These are phyloP conservation scores for Fraxinus baroniana DNA, from an alignment of 305 asterid genomes.

Conservation along the genomic window DNA sequence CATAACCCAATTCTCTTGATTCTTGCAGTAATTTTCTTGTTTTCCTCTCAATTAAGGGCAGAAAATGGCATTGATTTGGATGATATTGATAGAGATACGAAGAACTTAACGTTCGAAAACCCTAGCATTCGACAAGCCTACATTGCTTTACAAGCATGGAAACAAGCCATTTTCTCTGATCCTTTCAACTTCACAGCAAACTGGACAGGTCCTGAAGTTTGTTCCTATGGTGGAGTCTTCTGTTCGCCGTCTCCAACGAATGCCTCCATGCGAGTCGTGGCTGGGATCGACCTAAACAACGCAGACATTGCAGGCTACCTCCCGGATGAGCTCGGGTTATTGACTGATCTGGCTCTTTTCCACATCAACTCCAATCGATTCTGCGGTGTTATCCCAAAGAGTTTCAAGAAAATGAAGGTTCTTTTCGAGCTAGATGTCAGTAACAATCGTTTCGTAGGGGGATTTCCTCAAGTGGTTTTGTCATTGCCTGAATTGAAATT, in stretches of 20 bases:
- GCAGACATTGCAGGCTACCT: conserved; percentile 74
- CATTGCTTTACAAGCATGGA: conserved; percentile 57
- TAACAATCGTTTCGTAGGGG: conserved; percentile 68
- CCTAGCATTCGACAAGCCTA: conserved; percentile 51
- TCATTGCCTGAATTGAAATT: conserved; percentile 50
- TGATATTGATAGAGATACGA: conserved; percentile 16
- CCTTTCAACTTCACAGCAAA: conserved; percentile 48
- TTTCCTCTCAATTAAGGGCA: conserved; percentile 13
- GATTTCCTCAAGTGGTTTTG: conserved; percentile 58
- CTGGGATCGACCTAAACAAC: conserved; percentile 78
- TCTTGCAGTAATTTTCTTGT: neutral
- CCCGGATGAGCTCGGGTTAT: conserved; percentile 67
- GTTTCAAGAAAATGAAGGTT: conserved; percentile 42
- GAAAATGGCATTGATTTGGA: conserved; percentile 21
- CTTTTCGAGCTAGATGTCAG: conserved; percentile 73
- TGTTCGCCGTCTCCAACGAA: conserved; percentile 39
- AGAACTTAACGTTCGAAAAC: conserved; percentile 38
- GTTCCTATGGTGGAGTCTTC: conserved; percentile 52
- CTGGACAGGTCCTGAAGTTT: conserved; percentile 47
- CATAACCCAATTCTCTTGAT: neutral
- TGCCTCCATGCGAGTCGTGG: conserved; percentile 51
- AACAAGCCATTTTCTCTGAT: conserved; percentile 50
- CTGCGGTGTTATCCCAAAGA: conserved; percentile 59
- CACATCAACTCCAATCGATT: conserved; percentile 76
- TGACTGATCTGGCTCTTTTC: conserved; percentile 65